A percentile compares a stretch with the other conserved stretches of the same genome.
Evolutionary conservation across 345 rosid genomes (phyloP).

Genomic region (Syzygium aqueum): DNA sequence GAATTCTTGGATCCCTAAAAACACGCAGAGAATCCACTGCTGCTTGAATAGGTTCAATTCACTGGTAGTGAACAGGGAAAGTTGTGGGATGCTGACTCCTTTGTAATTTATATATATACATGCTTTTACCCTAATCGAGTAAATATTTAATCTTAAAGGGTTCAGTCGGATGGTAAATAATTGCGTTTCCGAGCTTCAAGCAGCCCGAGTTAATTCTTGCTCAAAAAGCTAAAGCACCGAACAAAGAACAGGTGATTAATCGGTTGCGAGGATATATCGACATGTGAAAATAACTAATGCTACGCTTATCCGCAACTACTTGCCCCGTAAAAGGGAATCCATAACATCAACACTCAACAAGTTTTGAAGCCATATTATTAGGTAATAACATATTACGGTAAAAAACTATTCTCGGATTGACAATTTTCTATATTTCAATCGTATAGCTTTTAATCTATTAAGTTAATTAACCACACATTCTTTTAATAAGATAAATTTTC

Average conservation of each 20-base stretch:
- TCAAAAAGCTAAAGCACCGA: background rate
- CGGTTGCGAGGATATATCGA: background rate
- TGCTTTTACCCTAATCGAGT: background rate
- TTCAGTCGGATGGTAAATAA: background rate
- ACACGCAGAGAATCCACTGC: background rate
- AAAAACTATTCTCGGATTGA: background rate
- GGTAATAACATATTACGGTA: background rate
- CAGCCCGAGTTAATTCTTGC: background rate
- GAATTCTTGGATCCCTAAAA: constrained; percentile 13
- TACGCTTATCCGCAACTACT: background rate
- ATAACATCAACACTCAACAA: background rate
- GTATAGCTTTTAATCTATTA: background rate
- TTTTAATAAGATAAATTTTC: background rate
- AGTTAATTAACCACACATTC: background rate
- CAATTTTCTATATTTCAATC: background rate
- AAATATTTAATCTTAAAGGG: background rate
- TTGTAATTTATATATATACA: background rate
- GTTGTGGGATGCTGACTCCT: background rate
- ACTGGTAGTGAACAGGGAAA: background rate
- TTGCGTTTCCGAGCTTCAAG: background rate
- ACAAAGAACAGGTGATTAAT: background rate
- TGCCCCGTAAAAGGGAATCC: background rate
- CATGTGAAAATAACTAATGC: background rate
- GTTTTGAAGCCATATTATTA: background rate
- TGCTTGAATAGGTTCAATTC: background rate